These are phyloP conservation scores for Candida ficus DNA, from an alignment of 805 yeast genomes.

Conservation along the genomic window DNA sequence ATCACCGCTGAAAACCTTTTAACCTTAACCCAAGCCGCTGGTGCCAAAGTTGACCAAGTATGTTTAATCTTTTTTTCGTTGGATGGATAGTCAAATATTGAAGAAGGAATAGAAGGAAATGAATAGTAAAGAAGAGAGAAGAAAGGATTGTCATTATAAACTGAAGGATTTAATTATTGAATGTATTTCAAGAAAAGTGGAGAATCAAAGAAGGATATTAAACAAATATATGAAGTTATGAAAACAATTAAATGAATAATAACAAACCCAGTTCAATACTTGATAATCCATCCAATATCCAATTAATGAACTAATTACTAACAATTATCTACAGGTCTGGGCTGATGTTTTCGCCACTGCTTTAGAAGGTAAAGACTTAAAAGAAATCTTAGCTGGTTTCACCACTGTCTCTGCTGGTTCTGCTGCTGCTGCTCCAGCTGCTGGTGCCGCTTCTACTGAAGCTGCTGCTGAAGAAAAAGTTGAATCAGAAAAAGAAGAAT, in stretches of 20 bases:
- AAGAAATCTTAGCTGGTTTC: slow-evolving; percentile 59
- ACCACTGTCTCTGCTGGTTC: slow-evolving; percentile 46
- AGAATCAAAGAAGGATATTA: too few relatives aligned
- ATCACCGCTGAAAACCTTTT: slow-evolving; percentile 78
- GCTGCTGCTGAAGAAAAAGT: slow-evolving; percentile 58
- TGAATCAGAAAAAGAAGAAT: slow-evolving; percentile 58
- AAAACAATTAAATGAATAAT: too few relatives aligned
- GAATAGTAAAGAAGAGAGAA: too few relatives aligned
- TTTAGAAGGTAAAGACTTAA: slow-evolving; percentile 71
- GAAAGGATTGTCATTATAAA: too few relatives aligned
- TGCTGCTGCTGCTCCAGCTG: slow-evolving; percentile 44
- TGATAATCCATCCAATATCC: not conserved
- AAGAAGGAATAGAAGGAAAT: not conserved
- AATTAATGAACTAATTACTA: slow-evolving; percentile 10
- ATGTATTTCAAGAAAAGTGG: too few relatives aligned
- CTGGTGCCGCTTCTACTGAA: slow-evolving; percentile 40
- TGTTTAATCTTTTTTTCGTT: slow-evolving; percentile 16
- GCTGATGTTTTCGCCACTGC: slow-evolving; percentile 81
- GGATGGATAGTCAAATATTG: not conserved
- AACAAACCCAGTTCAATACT: too few relatives aligned
- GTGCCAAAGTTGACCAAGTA: slow-evolving; percentile 62
- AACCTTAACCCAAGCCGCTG: slow-evolving; percentile 71
- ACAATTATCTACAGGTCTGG: slow-evolving; percentile 47
- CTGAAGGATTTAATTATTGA: too few relatives aligned
- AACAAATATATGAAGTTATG: too few relatives aligned